Base-by-base conservation (phyloP, 2,329 filamentous ascomycete species). In the Ascochyta fabae region DNA sequence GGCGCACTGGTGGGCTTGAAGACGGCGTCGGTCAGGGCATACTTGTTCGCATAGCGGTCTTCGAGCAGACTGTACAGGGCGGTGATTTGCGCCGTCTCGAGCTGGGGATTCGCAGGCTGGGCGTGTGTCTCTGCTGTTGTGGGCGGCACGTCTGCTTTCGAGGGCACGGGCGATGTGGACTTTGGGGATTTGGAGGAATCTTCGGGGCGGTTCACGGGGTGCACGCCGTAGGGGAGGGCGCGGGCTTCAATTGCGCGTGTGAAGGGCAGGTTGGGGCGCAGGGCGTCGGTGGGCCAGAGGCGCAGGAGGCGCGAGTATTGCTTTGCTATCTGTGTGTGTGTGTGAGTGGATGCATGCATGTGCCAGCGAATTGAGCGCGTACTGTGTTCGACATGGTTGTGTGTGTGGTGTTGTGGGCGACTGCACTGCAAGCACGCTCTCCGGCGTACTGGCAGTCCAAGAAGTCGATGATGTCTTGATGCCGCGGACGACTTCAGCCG, bases 41-140 rank as follows among this genome's bases (percentile, higher is more conserved):
- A 75, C 26, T 69, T 71, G 53, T 80, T 82, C 42, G 72, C 75
- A 64, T 86, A 87, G 44, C 83, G 75, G 66, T 88, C 80, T 61
- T 86, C 84, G 3, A 88, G 75, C n/a, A 88, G 74, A 2, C 83
- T 80, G 59, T 84, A 85, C 1, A 88, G 79, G 4, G 84, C 84
- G 62, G 86, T 87, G 49, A 86, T 72, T 62, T 84, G 78, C 29
- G 71, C 70, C 29, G 77, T 65, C 58, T 83, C 81, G 24, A 64
- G 62, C 22, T 62, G 56, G 1, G 65, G 63, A 15, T 63, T 62
- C 45, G 57, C 40, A 4, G 55, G 57, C 24, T 27, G 23, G 16
- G 46, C 22, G 16, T 61, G 40, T n/a, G 60, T 46, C 1, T 59
- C 23, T 12, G 62, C 41, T 12, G 62, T 47, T 41, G 52, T 49